phyloP scores from a whole-genome alignment of 768 basidiomycete species.

The Lentinus tigrinus region DNA sequence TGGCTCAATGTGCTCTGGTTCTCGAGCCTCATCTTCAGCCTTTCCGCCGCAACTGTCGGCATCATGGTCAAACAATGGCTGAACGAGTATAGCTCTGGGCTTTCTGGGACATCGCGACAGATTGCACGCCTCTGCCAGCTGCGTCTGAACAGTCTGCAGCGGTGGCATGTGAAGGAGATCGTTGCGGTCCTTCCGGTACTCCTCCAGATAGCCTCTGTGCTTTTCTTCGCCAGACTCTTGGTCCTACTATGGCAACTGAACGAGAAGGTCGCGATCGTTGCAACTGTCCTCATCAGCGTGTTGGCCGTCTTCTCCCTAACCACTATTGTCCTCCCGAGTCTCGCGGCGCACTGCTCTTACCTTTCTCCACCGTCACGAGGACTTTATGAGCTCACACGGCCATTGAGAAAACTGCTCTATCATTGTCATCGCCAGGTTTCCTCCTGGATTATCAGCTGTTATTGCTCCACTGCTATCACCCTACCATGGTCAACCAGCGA shows the following conservation, averaged over 20 bases:
- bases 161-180: conserved; percentile 15
- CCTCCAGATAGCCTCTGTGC: conserved; percentile 12
- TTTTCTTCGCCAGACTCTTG: conserved; percentile 19
- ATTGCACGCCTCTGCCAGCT: conserved; percentile 17
- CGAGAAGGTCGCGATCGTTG: conserved; percentile 2
- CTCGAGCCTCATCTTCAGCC: conserved; percentile 7
- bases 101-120: conserved; percentile 14
- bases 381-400: too few relatives aligned
- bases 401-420: too few relatives aligned
- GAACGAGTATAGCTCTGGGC: conserved; percentile 7
- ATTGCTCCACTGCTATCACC: too few relatives aligned
- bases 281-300: neutral
- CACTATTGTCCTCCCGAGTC: conserved; percentile 13
- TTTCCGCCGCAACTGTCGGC: conserved; percentile 12
- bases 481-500: too few relatives aligned
- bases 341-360: too few relatives aligned
- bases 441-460: too few relatives aligned
- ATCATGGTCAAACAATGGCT: conserved; percentile 16
- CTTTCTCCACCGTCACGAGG: too few relatives aligned
- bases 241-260: conserved; percentile 14
- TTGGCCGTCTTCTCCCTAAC: conserved; percentile 1
- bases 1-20: conserved; percentile 16
- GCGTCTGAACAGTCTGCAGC: conserved; percentile 14
- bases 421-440: too few relatives aligned
- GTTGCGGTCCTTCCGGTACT: conserved; percentile 6